A percentile compares a stretch with the other conserved stretches of the same genome.
Evolutionary conservation across 2,329 filamentous ascomycete species (phyloP).

Genomic region (Didymella pomorum): DNA sequence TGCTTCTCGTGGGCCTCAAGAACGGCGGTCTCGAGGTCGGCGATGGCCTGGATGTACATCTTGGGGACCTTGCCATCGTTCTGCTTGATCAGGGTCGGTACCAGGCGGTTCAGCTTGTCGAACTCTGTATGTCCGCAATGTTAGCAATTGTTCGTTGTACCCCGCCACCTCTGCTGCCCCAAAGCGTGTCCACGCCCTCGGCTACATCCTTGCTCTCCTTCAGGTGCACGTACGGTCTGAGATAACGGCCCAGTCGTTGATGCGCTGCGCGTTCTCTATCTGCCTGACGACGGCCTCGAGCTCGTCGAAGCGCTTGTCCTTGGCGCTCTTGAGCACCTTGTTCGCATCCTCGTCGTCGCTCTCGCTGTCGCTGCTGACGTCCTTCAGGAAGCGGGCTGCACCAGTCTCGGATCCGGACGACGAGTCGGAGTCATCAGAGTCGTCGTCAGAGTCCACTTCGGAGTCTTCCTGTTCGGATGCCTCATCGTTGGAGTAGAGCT

Average conservation of each 20-base stretch:
- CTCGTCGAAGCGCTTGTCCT: conserved; percentile 96
- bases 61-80: conserved; percentile 82
- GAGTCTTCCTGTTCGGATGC: conserved; percentile 52
- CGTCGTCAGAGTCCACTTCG: conserved; percentile 65
- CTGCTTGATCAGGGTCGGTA: conserved; percentile 62
- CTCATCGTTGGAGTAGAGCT: conserved; percentile 86
- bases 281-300: conserved; percentile 86
- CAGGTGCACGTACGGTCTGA: conserved; percentile 72
- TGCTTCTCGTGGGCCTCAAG: conserved; percentile 94
- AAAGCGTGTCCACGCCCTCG: background rate
- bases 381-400: conserved; percentile 83
- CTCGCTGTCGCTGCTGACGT: conserved; percentile 79
- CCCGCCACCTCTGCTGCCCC: conserved; percentile 19
- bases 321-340: conserved; percentile 93
- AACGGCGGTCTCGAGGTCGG: conserved; percentile 93
- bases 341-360: conserved; percentile 85
- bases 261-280: conserved; percentile 97
- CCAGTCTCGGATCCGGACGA: conserved; percentile 70
- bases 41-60: conserved; percentile 89
- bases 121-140: conserved; percentile 69
- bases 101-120: conserved; percentile 90
- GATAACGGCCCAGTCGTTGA: conserved; percentile 95
- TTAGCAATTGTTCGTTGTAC: conserved; percentile 31
- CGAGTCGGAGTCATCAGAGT: conserved; percentile 61
- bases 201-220: background rate